Evolutionary conservation across 2,329 filamentous ascomycete genomes (phyloP).

Genomic region (Xylariaceae sp.): DNA sequence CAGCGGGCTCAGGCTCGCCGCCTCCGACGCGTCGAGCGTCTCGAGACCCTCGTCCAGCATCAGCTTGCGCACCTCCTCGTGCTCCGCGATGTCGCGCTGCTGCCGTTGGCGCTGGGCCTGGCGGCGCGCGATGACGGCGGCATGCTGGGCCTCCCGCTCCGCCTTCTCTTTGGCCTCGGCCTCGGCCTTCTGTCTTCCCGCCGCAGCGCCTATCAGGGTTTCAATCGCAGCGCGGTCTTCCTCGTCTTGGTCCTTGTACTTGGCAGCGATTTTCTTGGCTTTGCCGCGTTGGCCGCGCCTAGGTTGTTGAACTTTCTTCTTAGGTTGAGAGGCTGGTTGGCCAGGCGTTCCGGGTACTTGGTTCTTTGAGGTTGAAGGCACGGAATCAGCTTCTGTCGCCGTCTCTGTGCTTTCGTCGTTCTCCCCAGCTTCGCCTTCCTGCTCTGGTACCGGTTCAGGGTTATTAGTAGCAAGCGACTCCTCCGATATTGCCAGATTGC

Average conservation of each 20-base stretch:
- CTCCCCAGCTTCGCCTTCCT: slow-evolving; percentile 31
- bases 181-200: slow-evolving; percentile 67
- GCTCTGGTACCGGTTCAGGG: slow-evolving; percentile 24
- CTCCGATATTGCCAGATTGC: slow-evolving; percentile 24
- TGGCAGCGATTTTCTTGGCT: slow-evolving; percentile 82
- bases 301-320: slow-evolving; percentile 49
- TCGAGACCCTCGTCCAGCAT: slow-evolving; percentile 64
- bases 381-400: slow-evolving; percentile 21
- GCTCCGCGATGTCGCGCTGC: slow-evolving; percentile 73
- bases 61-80: slow-evolving; percentile 69
- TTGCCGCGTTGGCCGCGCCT: slow-evolving; percentile 81
- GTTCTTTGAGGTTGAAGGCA: slow-evolving; percentile 34
- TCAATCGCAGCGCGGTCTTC: slow-evolving; percentile 87
- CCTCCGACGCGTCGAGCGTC: slow-evolving; percentile 61
- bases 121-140: slow-evolving; percentile 73
- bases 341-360: slow-evolving; percentile 36
- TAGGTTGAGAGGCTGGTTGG: slow-evolving; percentile 31
- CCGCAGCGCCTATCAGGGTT: slow-evolving; percentile 77
- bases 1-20: slow-evolving; percentile 57
- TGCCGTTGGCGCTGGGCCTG: slow-evolving; percentile 78
- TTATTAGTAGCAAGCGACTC: not conserved
- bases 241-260: slow-evolving; percentile 93
- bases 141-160: slow-evolving; percentile 70
- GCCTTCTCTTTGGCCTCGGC: slow-evolving; percentile 70
- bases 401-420: slow-evolving; percentile 42